Percentiles rank a stretch among this genome's conserved stretches.
These are phyloP conservation scores for Phytopythium chamaehyphon DNA, from an alignment of 352 stramenopile genomes.

Conservation along the genomic window DNA sequence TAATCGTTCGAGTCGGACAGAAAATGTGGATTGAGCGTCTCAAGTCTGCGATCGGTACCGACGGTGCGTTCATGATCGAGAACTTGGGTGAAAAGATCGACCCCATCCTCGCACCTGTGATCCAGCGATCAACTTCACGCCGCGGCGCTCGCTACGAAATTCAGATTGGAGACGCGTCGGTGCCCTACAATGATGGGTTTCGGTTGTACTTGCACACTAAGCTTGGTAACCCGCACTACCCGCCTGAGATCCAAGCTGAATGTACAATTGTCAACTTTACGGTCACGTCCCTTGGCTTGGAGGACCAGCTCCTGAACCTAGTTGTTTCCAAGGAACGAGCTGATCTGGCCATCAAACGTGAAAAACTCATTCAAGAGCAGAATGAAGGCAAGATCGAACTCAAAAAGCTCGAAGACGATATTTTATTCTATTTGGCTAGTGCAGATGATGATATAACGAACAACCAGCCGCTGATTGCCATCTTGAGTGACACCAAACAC, in stretches of 20 bases:
- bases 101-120: slow-evolving; percentile 91
- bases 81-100: slow-evolving; percentile 95
- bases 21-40: slow-evolving; percentile 94
- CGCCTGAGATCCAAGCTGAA: slow-evolving; percentile 93
- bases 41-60: slow-evolving; percentile 91
- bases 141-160: slow-evolving; percentile 92
- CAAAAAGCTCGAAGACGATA: slow-evolving; percentile 95
- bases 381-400: slow-evolving; percentile 96
- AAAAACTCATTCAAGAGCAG: slow-evolving; percentile 92
- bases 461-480: slow-evolving; percentile 95
- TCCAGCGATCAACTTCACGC: slow-evolving; percentile 93
- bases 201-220: slow-evolving; percentile 95
- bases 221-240: slow-evolving; percentile 92
- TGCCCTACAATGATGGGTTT: slow-evolving; percentile 94
- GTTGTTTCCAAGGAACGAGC: slow-evolving; percentile 91
- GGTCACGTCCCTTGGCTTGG: slow-evolving; percentile 89
- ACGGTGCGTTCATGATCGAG: slow-evolving; percentile 92
- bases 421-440: slow-evolving; percentile 93
- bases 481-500: slow-evolving; percentile 94
- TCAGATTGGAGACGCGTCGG: slow-evolving; percentile 92
- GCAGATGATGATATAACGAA: slow-evolving; percentile 97
- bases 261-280: slow-evolving; percentile 96
- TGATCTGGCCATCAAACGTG: slow-evolving; percentile 77
- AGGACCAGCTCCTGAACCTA: slow-evolving; percentile 92
- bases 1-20: slow-evolving; percentile 93